Conservation (phyloP, 2,329 filamentous ascomycete species). For the Penicillium expansum region DNA sequence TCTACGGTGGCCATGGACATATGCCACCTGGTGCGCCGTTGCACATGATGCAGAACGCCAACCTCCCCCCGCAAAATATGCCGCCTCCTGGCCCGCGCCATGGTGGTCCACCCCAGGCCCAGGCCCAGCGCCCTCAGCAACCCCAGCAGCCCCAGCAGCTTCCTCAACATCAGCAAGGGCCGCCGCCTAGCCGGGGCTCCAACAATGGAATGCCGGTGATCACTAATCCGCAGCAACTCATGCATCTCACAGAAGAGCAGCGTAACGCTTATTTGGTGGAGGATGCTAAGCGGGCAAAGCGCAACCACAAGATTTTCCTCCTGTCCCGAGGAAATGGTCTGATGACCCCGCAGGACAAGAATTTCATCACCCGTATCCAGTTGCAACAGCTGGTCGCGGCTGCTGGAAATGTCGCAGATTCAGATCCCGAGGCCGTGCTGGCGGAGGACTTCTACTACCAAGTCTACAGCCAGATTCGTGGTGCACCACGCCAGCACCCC, state of each 20-base stretch:
- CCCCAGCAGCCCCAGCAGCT: constrained; percentile 32
- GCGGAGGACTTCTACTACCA: constrained; percentile 98
- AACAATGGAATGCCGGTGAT: constrained; percentile 52
- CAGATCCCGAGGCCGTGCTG: constrained; percentile 74
- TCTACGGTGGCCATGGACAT: constrained; percentile 43
- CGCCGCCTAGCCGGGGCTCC: constrained; percentile 34
- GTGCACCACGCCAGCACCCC: constrained; percentile 83
- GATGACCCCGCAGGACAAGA: constrained; percentile 99
- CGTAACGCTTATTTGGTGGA: constrained; percentile 80
- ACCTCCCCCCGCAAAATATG: constrained; percentile 54
- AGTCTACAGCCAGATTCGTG: constrained; percentile 91
- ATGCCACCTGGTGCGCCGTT: constrained; percentile 57
- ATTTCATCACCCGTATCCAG: constrained; percentile 97
- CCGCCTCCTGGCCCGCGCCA: constrained; percentile 38
- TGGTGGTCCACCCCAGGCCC: constrained; percentile 36
- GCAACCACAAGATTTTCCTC: constrained; percentile 96
- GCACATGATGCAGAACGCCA: constrained; percentile 78
- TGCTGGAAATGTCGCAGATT: constrained; percentile 80
- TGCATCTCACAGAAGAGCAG: constrained; percentile 78
- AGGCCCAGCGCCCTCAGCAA: constrained; percentile 36
- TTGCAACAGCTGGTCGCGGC: constrained; percentile 92
- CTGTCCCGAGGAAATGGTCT: constrained; percentile 91
- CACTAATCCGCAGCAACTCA: constrained; percentile 69
- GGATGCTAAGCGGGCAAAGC: constrained; percentile 91
- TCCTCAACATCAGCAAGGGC: constrained; percentile 37